Base-by-base conservation (phyloP, 163 green algal species). In the Trebouxia gelatinosa region DNA sequence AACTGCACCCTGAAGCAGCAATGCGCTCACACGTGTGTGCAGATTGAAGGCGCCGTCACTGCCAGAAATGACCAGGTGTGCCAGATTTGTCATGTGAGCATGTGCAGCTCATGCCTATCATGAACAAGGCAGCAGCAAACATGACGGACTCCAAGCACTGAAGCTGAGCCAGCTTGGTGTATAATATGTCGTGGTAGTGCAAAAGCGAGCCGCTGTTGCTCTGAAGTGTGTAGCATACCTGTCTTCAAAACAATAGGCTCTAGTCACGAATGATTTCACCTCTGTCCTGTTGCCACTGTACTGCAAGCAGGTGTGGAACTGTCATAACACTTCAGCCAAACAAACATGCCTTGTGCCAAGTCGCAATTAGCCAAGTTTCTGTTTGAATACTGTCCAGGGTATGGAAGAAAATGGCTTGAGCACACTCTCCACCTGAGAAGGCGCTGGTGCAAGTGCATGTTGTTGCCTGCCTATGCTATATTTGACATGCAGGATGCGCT, bases 201-300 rank as follows among this genome's bases (percentile, higher is more conserved):
- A 16, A 31, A 17, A 70, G 13, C 31, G 32, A 68, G 29, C 28
- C 23, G 6, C 59, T 40, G n/a, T 19, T 2, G 29, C 0, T 40
- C 7, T 68, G 59, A 37, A 46, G n/a, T n/a, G n/a, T n/a, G n/a
- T n/a, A 4, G 19, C 61, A 37, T 29, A 72, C 64, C 64, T 72
- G 32, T 72, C 35, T 23, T 72, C 32, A 16, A 34, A 37, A 2
- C 35, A 37, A 37, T 72, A 72, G 21, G 64, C 64, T 72, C 50
- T 5, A 4, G 21, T 5, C 37, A 54, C n/a, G 38, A 72, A 50
- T 5, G 64, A 72, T 37, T 54, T 72, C 19, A 72, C 35, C 23
- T 32, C 16, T 19, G 26, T 19, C 23, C 21, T 51, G 35, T 32
- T n/a, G 26, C 17, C 34, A 13, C 6, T 37, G 26, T 72, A 37